Conservation (phyloP, 1,139 yeast species). For the Nadsonia starkeyi-henricii region DNA sequence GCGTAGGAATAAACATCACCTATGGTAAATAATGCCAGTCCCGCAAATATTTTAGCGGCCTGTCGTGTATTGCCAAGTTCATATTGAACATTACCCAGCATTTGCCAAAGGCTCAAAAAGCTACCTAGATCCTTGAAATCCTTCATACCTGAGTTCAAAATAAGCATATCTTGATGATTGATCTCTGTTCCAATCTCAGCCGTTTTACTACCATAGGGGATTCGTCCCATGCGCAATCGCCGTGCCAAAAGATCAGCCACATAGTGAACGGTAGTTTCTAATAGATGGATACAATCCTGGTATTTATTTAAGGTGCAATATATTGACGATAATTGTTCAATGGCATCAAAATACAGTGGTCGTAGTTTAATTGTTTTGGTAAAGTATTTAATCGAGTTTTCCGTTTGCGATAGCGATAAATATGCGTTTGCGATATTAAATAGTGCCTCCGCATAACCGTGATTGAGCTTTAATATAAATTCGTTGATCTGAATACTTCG, state of each 20-base stretch:
- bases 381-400: constrained; percentile 15
- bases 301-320: constrained; percentile 13
- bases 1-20: not conserved
- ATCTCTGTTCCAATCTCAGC: no score
- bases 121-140: not conserved
- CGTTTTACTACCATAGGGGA: no score
- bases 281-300: constrained; percentile 13
- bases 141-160: not conserved
- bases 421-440: constrained; percentile 15
- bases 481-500: constrained; percentile 12
- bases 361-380: constrained; percentile 11
- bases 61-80: not conserved
- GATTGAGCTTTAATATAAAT: constrained; percentile 8
- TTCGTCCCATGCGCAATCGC: constrained; percentile 4
- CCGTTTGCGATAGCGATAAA: constrained; percentile 9
- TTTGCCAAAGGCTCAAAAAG: constrained; percentile 2
- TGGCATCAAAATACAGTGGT: constrained; percentile 18
- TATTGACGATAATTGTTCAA: constrained; percentile 16
- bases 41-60: not conserved
- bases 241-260: constrained; percentile 13
- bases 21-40: not conserved
- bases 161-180: not conserved
- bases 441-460: constrained; percentile 15
- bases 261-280: constrained; percentile 7
- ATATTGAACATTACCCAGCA: not conserved